Conservation (phyloP, 768 basidiomycete genomes). For the Leucogyrophana mollusca region DNA sequence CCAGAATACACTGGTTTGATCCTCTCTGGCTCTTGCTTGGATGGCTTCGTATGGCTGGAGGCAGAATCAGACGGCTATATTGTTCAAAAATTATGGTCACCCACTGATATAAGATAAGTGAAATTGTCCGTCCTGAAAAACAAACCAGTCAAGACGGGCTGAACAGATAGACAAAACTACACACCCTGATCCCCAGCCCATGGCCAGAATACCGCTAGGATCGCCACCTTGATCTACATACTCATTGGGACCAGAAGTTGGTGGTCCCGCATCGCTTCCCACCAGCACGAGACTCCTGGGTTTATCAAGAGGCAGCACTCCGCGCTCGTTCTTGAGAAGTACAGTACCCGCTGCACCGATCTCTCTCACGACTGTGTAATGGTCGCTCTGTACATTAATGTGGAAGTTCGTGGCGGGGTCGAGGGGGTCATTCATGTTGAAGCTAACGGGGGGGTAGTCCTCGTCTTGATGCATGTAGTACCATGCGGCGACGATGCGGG, state of each 20-base stretch:
- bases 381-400: slow-evolving; percentile 52
- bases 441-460: background rate
- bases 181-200: slow-evolving; percentile 84
- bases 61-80: background rate
- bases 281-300: slow-evolving; percentile 52
- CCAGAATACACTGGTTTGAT: slow-evolving; percentile 62
- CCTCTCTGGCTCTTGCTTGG: slow-evolving; percentile 58
- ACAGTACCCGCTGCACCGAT: slow-evolving; percentile 63
- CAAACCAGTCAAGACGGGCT: too few species aligned
- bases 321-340: slow-evolving; percentile 56
- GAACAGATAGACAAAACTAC: slow-evolving; percentile 1
- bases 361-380: slow-evolving; percentile 49
- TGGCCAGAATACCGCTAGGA: slow-evolving; percentile 66
- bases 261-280: slow-evolving; percentile 59
- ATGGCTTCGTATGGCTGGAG: slow-evolving; percentile 69
- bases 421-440: background rate
- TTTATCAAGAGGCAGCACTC: slow-evolving; percentile 52
- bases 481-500: slow-evolving; percentile 62
- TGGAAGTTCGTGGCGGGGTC: slow-evolving; percentile 25
- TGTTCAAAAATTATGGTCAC: slow-evolving; percentile 9
- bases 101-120: slow-evolving; percentile 69
- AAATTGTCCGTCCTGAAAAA: slow-evolving; percentile 54
- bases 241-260: slow-evolving; percentile 59
- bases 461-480: slow-evolving; percentile 22
- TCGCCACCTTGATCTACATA: slow-evolving; percentile 53